Evolutionary conservation across 306 rosid species (phyloP).

Genomic region (Ormosia semicastrata): DNA sequence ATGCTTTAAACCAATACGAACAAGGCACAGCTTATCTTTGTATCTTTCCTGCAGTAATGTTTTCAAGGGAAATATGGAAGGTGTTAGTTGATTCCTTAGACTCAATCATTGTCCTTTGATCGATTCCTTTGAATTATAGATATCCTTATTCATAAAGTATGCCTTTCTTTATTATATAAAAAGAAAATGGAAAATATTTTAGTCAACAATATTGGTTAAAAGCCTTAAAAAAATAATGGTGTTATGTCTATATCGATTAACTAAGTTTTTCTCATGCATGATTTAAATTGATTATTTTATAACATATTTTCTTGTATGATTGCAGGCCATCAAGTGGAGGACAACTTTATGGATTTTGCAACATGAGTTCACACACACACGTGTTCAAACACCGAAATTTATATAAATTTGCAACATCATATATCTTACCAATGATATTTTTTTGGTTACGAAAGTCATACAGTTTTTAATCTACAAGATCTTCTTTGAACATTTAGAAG

Average conservation of each 20-base stretch:
- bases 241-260: too few species aligned
- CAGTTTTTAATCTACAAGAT: too few species aligned
- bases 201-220: neutral
- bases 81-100: neutral
- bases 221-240: neutral
- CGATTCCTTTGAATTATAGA: neutral
- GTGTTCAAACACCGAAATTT: too few species aligned
- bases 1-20: neutral
- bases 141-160: too few species aligned
- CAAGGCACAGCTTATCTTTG: neutral
- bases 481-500: too few species aligned
- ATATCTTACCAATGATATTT: too few species aligned
- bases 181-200: too few species aligned
- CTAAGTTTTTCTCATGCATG: neutral
- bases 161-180: too few species aligned
- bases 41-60: neutral
- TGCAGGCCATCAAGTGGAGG: neutral
- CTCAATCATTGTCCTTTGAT: neutral
- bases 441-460: too few species aligned
- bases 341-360: neutral
- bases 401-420: too few species aligned
- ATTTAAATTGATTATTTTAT: too few species aligned
- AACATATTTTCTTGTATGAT: neutral
- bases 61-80: neutral
- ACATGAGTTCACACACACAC: too few species aligned